Base-by-base conservation (phyloP, 106 monocot genomes). In the Triglochin maritima region DNA sequence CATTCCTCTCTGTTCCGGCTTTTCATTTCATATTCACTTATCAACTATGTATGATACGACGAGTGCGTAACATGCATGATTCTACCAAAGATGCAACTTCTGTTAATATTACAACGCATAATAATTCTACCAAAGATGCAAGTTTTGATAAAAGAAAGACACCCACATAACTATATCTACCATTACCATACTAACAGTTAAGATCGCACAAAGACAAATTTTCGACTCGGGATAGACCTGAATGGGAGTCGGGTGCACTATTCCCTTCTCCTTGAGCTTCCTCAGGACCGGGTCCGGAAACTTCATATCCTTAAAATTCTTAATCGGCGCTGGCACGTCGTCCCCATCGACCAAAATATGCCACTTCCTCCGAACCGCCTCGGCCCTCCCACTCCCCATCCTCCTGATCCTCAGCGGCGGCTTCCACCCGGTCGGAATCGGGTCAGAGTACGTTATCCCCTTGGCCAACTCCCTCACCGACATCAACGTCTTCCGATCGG, bases 401-500 rank as follows among this genome's bases (percentile, higher is more conserved):
- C 74, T 80, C 65, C 94, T 86, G 79, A 95, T 77, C 42, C 49
- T 70, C 29, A 87, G 79, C 2, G 94, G 90, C 4, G 94, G 90
- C 73, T 90, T 95, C 94, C 94, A 95, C 43, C 90, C 90, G 7
- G 94, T 95, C 41, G 82, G 74, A 6, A 95, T 71, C 4, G 94
- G 90, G 3, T 95, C 90, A 41, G 87, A 74, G 81, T 95, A 95
- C 47, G 81, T 87, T 64, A 95, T 95, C 3, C 94, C 94, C 79
- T 90, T 90, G 74, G 94, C 94, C 58, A 95, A 81, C 72, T 95
- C 94, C 4, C 90, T 82, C 15, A 91, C 95, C 11, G 95, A 96
- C 95, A 90, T 96, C 5, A 96, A 87, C 68, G 90, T 85, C 64
- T 90, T 95, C 46, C 90, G 87, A 67, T 95, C 95, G 14, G 95